These are phyloP conservation scores for Blastomyces percursus DNA, from an alignment of 2,329 filamentous ascomycete species.

Conservation along the genomic window DNA sequence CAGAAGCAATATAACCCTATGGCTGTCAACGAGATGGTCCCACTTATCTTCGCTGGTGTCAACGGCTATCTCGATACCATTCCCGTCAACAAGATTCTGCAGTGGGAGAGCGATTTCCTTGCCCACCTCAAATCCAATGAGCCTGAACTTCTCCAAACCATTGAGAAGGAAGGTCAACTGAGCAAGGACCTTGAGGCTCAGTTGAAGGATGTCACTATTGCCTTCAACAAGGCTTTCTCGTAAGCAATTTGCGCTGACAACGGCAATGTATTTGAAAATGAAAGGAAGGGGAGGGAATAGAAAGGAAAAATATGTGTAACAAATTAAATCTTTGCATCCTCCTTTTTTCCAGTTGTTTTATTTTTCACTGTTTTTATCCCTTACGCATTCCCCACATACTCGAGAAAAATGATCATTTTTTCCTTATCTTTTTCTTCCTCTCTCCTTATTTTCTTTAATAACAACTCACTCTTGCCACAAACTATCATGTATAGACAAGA, in stretches of 20 bases:
- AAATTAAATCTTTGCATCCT: neutral
- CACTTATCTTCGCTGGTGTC: constrained; percentile 97
- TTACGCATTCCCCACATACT: neutral
- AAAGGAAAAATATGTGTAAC: neutral
- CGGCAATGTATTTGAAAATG: constrained; percentile 1
- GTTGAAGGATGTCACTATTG: constrained; percentile 57
- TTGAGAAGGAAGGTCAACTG: constrained; percentile 90
- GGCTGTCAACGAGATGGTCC: constrained; percentile 99
- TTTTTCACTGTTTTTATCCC: neutral
- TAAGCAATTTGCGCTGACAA: constrained; percentile 5
- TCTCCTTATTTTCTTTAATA: constrained; percentile 5
- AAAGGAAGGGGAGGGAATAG: neutral
- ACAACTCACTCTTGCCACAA: neutral
- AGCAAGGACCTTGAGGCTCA: constrained; percentile 72
- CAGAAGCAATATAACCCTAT: constrained; percentile 99
- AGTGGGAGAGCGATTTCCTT: constrained; percentile 93
- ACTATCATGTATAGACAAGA: constrained; percentile 12
- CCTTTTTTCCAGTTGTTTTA: neutral
- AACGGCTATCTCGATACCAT: constrained; percentile 87
- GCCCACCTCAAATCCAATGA: constrained; percentile 86
- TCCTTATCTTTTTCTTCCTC: neutral
- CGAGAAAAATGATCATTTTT: neutral
- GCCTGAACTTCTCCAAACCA: constrained; percentile 67
- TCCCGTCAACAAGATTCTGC: constrained; percentile 80
- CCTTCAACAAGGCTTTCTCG: constrained; percentile 91